phyloP scores from a whole-genome alignment of 768 basidiomycete species.

The Ramaria sp. region DNA sequence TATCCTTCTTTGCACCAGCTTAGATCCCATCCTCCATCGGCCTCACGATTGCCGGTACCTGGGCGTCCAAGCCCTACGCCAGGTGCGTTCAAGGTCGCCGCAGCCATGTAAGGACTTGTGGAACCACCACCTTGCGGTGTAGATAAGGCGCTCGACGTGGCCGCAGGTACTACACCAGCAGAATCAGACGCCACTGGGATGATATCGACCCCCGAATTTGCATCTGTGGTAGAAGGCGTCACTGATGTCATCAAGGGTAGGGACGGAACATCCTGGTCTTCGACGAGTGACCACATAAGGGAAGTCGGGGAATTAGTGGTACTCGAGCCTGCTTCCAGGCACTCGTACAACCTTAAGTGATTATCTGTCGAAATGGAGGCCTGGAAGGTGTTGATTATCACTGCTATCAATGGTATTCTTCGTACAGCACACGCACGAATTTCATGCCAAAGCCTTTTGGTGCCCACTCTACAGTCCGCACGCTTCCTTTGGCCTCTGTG shows the following conservation, averaged over 20 bases:
- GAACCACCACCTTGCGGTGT: slow-evolving; percentile 31
- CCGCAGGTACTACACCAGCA: slow-evolving; percentile 31
- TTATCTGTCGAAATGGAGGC: slow-evolving; percentile 87
- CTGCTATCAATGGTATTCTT: background rate
- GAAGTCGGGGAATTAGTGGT: slow-evolving; percentile 34
- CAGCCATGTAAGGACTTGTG: background rate
- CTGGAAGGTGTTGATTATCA: slow-evolving; percentile 25
- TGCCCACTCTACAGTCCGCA: slow-evolving; percentile 79
- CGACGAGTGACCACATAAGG: slow-evolving; percentile 61
- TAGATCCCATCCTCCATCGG: slow-evolving; percentile 86
- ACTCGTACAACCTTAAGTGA: slow-evolving; percentile 81
- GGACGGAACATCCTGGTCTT: slow-evolving; percentile 64
- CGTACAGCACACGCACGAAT: slow-evolving; percentile 40
- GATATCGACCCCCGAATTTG: background rate
- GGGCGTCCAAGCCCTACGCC: background rate
- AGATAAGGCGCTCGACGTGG: slow-evolving; percentile 45
- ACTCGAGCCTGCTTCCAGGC: slow-evolving; percentile 39
- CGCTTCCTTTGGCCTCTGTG: slow-evolving; percentile 76
- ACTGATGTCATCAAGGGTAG: slow-evolving; percentile 34
- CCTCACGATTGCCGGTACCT: slow-evolving; percentile 52
- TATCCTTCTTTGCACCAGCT: slow-evolving; percentile 95
- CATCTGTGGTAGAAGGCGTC: background rate
- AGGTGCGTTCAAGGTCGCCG: background rate
- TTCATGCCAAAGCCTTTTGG: slow-evolving; percentile 84
- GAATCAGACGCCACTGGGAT: slow-evolving; percentile 12